phyloP scores from a whole-genome alignment of 2,329 filamentous ascomycete genomes.

The Geosmithia flava region DNA sequence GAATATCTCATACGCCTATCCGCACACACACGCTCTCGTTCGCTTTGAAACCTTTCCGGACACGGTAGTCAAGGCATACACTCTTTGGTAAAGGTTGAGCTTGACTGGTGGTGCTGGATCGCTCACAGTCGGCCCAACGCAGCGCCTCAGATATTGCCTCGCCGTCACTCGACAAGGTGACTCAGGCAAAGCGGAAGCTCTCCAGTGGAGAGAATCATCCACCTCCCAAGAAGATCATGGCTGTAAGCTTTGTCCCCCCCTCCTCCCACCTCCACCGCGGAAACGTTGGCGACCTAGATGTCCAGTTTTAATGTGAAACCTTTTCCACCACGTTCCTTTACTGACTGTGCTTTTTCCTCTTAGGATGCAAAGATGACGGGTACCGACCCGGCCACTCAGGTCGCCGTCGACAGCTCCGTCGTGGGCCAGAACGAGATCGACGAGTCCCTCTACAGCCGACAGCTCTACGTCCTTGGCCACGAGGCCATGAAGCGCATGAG shows the following conservation, averaged over 20 bases:
- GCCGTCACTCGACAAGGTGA: constrained; percentile 20
- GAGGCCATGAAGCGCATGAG: constrained; percentile 99
- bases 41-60: too few relatives aligned
- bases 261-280: background rate
- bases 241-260: constrained; percentile 1
- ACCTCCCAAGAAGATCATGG: constrained; percentile 1
- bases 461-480: constrained; percentile 60
- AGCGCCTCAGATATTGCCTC: constrained; percentile 20
- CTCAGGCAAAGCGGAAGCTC: constrained; percentile 57
- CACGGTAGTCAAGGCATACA: background rate
- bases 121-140: constrained; percentile 8
- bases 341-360: background rate
- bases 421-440: constrained; percentile 50
- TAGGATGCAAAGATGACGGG: constrained; percentile 42
- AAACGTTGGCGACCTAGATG: too few relatives aligned
- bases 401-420: constrained; percentile 53
- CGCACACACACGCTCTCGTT: too few relatives aligned
- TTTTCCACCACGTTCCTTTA: background rate
- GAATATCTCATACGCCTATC: background rate
- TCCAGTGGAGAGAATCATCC: constrained; percentile 44
- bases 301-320: too few relatives aligned
- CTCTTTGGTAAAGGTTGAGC: constrained; percentile 20
- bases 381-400: constrained; percentile 50
- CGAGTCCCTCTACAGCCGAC: constrained; percentile 61
- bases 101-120: constrained; percentile 20